Evolutionary conservation across 169 alveolate genomes (phyloP).

Genomic region (Plasmodium cynomolgi): DNA sequence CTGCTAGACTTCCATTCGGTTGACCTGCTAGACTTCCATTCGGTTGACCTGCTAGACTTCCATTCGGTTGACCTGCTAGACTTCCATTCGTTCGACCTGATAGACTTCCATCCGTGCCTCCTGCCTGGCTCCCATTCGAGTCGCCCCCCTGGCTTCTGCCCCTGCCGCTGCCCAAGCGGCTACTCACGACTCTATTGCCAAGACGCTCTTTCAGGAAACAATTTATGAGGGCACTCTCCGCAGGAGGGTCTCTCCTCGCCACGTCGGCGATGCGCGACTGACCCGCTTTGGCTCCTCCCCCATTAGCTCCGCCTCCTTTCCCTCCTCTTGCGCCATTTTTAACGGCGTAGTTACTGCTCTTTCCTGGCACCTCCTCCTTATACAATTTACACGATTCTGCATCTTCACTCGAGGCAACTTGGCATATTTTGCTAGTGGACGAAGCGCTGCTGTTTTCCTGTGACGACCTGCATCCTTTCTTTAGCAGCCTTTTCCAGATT

Average conservation of each 20-base stretch:
- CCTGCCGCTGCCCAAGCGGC: not conserved
- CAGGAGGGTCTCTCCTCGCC: not conserved
- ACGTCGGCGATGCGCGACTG: not conserved
- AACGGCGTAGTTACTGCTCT: not conserved
- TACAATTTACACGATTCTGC: slow-evolving; percentile 14
- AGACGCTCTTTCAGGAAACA: not conserved
- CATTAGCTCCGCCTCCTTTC: not conserved
- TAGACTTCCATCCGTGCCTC: not conserved
- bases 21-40: not conserved
- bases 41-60: not conserved
- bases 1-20: not conserved
- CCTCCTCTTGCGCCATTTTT: not conserved
- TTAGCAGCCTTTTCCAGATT: not conserved
- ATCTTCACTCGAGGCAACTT: not conserved
- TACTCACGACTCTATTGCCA: not conserved
- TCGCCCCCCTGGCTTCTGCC: not conserved
- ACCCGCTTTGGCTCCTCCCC: not conserved
- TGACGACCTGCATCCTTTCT: not conserved
- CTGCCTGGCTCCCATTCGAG: not conserved
- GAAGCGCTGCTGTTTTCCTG: not conserved
- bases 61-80: not conserved
- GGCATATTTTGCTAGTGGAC: not conserved
- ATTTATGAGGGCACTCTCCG: not conserved
- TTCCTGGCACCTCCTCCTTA: not conserved
- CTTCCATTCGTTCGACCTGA: too few relatives aligned